phyloP scores from a whole-genome alignment of 2,329 filamentous ascomycete genomes.

The Claviceps spartinae region DNA sequence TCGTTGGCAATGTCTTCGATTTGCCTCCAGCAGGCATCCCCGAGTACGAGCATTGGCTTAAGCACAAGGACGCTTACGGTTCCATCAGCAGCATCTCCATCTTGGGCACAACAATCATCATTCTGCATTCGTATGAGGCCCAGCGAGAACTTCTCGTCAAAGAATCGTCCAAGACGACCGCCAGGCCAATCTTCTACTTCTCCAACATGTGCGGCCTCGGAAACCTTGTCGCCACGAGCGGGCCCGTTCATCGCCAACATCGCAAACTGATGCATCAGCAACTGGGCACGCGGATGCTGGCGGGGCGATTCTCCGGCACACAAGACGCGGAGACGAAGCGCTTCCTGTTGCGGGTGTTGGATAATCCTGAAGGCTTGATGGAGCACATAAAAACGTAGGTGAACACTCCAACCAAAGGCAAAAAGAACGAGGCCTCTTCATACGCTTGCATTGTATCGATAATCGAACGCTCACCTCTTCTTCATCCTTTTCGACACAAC shows the following conservation, averaged over 20 bases:
- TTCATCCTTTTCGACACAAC: neutral
- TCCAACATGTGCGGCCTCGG: neutral
- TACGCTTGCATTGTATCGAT: neutral
- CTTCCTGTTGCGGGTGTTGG: neutral
- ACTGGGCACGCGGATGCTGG: neutral
- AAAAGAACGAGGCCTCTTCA: neutral
- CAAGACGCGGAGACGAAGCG: neutral
- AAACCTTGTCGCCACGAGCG: neutral
- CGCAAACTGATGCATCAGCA: neutral
- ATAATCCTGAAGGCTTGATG: neutral
- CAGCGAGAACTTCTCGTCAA: constrained; percentile 26
- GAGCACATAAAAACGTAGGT: neutral
- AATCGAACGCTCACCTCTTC: neutral
- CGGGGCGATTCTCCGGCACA: neutral
- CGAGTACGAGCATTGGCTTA: constrained; percentile 5
- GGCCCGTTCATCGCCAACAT: neutral
- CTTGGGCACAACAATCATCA: constrained; percentile 25
- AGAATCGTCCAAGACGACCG: constrained; percentile 21
- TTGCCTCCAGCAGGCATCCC: neutral
- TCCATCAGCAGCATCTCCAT: constrained; percentile 23
- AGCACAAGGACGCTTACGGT: constrained; percentile 24
- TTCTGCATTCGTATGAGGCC: constrained; percentile 24
- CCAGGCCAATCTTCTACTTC: constrained; percentile 13
- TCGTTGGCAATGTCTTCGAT: constrained; percentile 6
- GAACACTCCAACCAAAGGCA: too few relatives aligned